A percentile compares a stretch with the other conserved stretches of the same genome.
These are phyloP conservation scores for Ganoderma multipileum DNA, from an alignment of 1,284 basidiomycete species.

Conservation along the genomic window DNA sequence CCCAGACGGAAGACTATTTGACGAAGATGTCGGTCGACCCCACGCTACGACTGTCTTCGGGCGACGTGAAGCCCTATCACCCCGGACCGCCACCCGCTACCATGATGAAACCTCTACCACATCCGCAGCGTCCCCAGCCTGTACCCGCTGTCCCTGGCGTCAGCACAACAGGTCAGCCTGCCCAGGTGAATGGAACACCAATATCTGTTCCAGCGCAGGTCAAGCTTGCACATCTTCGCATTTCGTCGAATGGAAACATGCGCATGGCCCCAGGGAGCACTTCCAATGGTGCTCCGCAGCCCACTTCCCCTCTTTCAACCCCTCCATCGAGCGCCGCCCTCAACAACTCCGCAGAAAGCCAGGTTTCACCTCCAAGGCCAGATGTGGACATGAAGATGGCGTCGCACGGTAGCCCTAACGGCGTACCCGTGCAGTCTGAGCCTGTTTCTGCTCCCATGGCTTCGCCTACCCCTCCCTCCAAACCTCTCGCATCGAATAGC, in stretches of 20 bases:
- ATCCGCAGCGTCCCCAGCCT: conserved; percentile 19
- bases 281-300: conserved; percentile 24
- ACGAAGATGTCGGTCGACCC: conserved; percentile 52
- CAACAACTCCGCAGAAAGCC: conserved; percentile 31
- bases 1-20: conserved; percentile 56
- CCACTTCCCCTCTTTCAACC: conserved; percentile 44
- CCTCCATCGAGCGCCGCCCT: conserved; percentile 41
- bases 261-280: conserved; percentile 44
- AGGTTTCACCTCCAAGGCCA: conserved; percentile 22
- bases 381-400: conserved; percentile 34
- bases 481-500: conserved; percentile 50
- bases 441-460: conserved; percentile 24
- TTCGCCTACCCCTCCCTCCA: conserved; percentile 45
- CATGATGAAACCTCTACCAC: conserved; percentile 16
- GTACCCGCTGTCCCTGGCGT: conserved; percentile 23
- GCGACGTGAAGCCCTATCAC: conserved; percentile 39
- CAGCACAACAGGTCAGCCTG: conserved; percentile 26
- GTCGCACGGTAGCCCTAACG: conserved; percentile 26
- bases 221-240: conserved; percentile 62
- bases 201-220: conserved; percentile 57
- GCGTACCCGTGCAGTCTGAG: conserved; percentile 21
- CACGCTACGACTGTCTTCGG: conserved; percentile 46
- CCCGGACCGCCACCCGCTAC: conserved; percentile 10
- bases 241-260: conserved; percentile 61
- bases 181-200: conserved; percentile 41